Conservation (phyloP, 2,329 filamentous ascomycete species). For the Purpureocillium lavendulum region DNA sequence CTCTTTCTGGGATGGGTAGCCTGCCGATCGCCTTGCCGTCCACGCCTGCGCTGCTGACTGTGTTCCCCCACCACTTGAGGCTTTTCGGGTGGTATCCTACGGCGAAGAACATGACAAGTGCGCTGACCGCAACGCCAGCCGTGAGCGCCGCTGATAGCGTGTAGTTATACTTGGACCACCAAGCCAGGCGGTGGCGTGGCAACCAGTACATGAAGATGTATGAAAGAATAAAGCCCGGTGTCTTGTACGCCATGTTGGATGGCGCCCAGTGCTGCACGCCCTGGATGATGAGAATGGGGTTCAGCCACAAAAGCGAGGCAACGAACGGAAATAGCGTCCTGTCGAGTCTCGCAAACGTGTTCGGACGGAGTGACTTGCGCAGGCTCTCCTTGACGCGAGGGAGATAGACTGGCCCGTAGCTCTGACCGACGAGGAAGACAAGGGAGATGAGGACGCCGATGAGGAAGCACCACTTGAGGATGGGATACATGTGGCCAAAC, state of each 20-base stretch:
- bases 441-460: slow-evolving; percentile 28
- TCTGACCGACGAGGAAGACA: slow-evolving; percentile 17
- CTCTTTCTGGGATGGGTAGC: slow-evolving; percentile 12
- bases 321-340: slow-evolving; percentile 27
- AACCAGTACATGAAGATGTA: slow-evolving; percentile 30
- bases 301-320: slow-evolving; percentile 30
- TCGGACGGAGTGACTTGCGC: slow-evolving; percentile 16
- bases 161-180: slow-evolving; percentile 40
- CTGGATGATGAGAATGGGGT: slow-evolving; percentile 30
- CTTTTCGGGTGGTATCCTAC: slow-evolving; percentile 19
- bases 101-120: slow-evolving; percentile 34
- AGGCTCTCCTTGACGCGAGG: slow-evolving; percentile 21
- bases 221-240: slow-evolving; percentile 29
- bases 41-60: slow-evolving; percentile 11
- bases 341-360: slow-evolving; percentile 24
- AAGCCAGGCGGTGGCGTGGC: slow-evolving; percentile 28
- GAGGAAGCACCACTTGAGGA: slow-evolving; percentile 32
- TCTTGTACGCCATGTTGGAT: slow-evolving; percentile 33
- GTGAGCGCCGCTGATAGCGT: slow-evolving; percentile 32
- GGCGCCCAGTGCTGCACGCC: slow-evolving; percentile 35
- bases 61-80: slow-evolving; percentile 37
- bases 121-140: slow-evolving; percentile 31
- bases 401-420: slow-evolving; percentile 11
- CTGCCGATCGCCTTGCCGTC: slow-evolving; percentile 12
- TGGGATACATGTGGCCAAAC: slow-evolving; percentile 32